Evolutionary conservation across 176 grass and related monocot genomes (phyloP).

Genomic region (Ensete ventricosum): DNA sequence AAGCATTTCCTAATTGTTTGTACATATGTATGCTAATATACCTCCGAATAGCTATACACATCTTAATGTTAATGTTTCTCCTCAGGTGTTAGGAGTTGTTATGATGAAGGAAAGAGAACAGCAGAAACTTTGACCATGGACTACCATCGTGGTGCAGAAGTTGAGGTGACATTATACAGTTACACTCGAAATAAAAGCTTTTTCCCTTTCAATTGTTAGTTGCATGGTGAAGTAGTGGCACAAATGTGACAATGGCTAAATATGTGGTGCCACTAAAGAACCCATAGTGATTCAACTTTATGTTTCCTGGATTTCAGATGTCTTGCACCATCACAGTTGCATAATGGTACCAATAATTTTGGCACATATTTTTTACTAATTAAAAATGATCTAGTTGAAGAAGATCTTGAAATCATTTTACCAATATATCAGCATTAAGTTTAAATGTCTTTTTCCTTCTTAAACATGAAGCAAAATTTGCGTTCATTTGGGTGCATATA

Average conservation of each 20-base stretch:
- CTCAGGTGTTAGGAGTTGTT: constrained; percentile 93
- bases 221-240: neutral
- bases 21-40: neutral
- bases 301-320: neutral
- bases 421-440: too few species aligned
- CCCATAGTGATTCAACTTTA: too few species aligned
- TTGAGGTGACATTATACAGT: constrained; percentile 49
- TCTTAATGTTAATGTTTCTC: constrained; percentile 1
- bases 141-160: constrained; percentile 84
- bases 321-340: neutral
- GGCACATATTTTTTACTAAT: too few species aligned
- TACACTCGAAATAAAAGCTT: neutral
- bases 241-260: neutral
- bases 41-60: neutral
- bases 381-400: too few species aligned
- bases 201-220: neutral
- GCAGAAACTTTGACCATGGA: constrained; percentile 98
- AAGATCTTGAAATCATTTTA: too few species aligned
- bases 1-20: neutral
- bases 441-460: too few species aligned
- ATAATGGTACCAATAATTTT: too few species aligned
- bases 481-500: too few species aligned
- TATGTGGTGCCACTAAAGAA: neutral
- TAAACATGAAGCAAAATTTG: too few species aligned
- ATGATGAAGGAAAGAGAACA: constrained; percentile 96